Evolutionary conservation across 1,284 basidiomycete genomes (phyloP), one percentile per base, ranked within the genome.

Genomic region (Malassezia yamatoensis): DNA sequence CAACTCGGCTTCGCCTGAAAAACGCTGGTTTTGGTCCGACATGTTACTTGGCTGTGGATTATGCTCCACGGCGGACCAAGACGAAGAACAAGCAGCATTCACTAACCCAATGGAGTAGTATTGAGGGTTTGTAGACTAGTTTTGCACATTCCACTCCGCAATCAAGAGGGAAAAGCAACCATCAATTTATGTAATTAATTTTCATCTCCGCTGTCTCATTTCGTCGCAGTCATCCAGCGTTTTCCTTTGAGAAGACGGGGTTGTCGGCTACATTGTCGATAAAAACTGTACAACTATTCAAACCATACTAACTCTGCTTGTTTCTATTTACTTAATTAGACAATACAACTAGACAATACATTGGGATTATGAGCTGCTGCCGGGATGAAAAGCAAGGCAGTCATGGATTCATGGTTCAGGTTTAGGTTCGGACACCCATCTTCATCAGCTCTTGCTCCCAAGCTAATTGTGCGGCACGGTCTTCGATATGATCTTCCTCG

Each of bases 61-160:
- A n/a, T 58, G 50, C 39, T 16, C 37, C 4, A 45, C 55, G n/a
- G 45, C 10, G 16, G 51, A 53, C 36, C 50, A 58, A 35, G 55
- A 58, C 18, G 55, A 58, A n/a, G 55, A 58, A 34, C 55, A 58
- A 35, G 55, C 55, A 11, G 55, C 45, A 9, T 51, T 39, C 40
- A 58, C 55, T 15, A 58, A 58, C 24, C 55, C 55, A 18, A 58
- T 58, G 55, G 55, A 58, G 45, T 58, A 16, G 34, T 32, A 5
- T 11, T 18, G 6, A 6, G 18, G 16, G 21, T 15, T 12, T 45
- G 43, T 45, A 45, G 43, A 45, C 24, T 45, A 45, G 15, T 32
- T 16, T 18, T 13, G 39, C 39, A 41, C 39, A 21, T 9, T 18
- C 39, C 39, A 16, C 8, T 16, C 39, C 16, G 39, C 13, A 41